Evolutionary conservation across 768 basidiomycete species (phyloP).

Genomic region (Russula griseocarnosa): DNA sequence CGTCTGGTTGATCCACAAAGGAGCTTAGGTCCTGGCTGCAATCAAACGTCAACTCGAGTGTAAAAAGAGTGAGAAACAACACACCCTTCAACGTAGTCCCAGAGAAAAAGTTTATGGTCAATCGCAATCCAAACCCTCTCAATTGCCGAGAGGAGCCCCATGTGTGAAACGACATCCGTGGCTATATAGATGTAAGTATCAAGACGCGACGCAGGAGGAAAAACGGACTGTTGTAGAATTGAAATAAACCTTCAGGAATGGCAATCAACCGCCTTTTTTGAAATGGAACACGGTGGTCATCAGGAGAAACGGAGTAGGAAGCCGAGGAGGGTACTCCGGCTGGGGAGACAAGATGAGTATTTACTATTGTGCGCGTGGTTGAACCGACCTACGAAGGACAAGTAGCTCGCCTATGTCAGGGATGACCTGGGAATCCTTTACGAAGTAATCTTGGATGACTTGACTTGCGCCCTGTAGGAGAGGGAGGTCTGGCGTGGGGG

Average conservation of each 20-base stretch:
- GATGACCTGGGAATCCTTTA: slow-evolving; percentile 68
- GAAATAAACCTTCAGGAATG: slow-evolving; percentile 75
- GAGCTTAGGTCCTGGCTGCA: slow-evolving; percentile 82
- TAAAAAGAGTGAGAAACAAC: slow-evolving; percentile 30
- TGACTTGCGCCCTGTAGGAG: slow-evolving; percentile 63
- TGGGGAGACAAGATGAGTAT: slow-evolving; percentile 30
- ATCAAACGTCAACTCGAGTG: slow-evolving; percentile 15
- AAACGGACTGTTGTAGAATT: slow-evolving; percentile 64
- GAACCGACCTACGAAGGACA: slow-evolving; percentile 44
- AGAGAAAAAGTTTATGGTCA: slow-evolving; percentile 89
- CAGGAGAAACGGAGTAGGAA: slow-evolving; percentile 72
- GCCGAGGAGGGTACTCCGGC: slow-evolving; percentile 66
- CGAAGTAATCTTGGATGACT: slow-evolving; percentile 62
- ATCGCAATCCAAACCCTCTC: slow-evolving; percentile 95
- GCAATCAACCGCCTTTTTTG: slow-evolving; percentile 71
- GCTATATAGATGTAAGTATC: slow-evolving; percentile 39
- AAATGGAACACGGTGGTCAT: slow-evolving; percentile 74
- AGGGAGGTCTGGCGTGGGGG: slow-evolving; percentile 49
- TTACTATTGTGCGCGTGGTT: not conserved
- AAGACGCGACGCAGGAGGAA: not conserved
- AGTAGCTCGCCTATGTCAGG: slow-evolving; percentile 73
- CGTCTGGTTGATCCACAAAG: slow-evolving; percentile 87
- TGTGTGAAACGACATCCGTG: slow-evolving; percentile 66
- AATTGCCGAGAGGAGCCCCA: slow-evolving; percentile 91
- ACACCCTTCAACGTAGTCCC: slow-evolving; percentile 95